Evolutionary conservation across 306 rosid genomes (phyloP).

Genomic region (Lathyrus sativus): DNA sequence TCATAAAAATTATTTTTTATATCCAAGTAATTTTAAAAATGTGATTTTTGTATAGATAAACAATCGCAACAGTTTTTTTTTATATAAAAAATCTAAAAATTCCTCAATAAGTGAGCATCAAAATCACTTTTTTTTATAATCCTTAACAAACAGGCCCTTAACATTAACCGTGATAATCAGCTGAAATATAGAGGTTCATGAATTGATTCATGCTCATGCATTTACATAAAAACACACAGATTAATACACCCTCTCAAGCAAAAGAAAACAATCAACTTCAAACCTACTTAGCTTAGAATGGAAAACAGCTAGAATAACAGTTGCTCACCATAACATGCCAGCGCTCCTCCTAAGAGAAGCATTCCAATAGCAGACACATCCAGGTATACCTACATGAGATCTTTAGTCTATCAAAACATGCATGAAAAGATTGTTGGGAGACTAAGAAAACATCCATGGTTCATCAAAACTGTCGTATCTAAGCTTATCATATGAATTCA

Average conservation of each 20-base stretch:
- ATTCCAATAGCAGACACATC: conserved; percentile 64
- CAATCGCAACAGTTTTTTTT: too few relatives aligned
- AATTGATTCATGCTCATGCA: neutral
- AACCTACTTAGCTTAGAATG: conserved; percentile 17
- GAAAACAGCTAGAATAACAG: conserved; percentile 34
- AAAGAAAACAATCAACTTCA: conserved; percentile 20
- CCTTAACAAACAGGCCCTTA: neutral
- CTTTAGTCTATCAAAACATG: conserved; percentile 36
- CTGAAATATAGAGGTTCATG: conserved; percentile 13
- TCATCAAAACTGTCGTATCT: conserved; percentile 16
- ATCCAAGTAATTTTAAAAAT: too few relatives aligned
- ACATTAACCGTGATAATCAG: conserved; percentile 19
- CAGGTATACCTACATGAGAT: conserved; percentile 77
- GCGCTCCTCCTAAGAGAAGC: conserved; percentile 77
- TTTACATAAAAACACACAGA: conserved; percentile 10
- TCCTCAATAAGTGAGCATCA: too few relatives aligned
- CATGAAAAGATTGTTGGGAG: conserved; percentile 21
- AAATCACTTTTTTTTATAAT: too few relatives aligned
- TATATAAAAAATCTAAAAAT: too few relatives aligned
- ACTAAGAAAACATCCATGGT: conserved; percentile 22
- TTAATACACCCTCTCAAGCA: conserved; percentile 22
- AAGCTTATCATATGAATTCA: conserved; percentile 25
- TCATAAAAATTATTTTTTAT: too few relatives aligned
- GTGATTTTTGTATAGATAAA: too few relatives aligned
- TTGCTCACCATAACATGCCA: conserved; percentile 82